Base-by-base conservation (phyloP, 345 rosid genomes). In the Leavenworthia alabamica region DNA sequence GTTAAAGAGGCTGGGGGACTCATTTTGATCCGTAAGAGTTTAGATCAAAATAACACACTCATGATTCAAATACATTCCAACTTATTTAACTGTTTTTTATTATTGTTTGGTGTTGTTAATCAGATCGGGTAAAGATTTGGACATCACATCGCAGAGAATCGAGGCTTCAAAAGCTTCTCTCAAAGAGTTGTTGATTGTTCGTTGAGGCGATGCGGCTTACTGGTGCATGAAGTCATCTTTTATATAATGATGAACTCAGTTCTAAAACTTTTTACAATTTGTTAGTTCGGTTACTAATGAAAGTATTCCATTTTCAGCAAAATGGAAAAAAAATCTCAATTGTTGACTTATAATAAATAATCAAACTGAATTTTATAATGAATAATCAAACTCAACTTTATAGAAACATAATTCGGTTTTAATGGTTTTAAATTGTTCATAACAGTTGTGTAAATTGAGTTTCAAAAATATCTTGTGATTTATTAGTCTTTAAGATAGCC, bases 1-100 rank as follows among this genome's bases (percentile, higher is more conserved):
- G 96, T 88, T 16, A 75, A 71, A 64, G 99, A 88, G 83, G 97
- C 99, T 37, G 97, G 97, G 41, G 99, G 97, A 62, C 80, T 80
- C 66, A 77, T 90, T 93, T 72, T 75, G 97, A 93, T 71, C 99
- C 96, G 97, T 93, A 81, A 82, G 97, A 2, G 28, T 63, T 46
- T 26, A 45, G 19, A 59, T 17, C 10, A 24, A 51, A 24, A 6
- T 37, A 50, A 16, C 36, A 29, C 22, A 20, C 22, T 20, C 22
- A 20, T 20, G 22, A 20, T 53, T 26, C 27, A 11, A n/a, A n/a
- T n/a, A 51, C 48, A 7, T 29, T 29, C 20, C 27, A 45, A 11
- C 41, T 35, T n/a, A 5, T 35, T 10, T 28, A 37, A 23, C 56
- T 46, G 23, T 19, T 32, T 3, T 6, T 4, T n/a, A n/a, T n/a